Evolutionary conservation across 2,329 filamentous ascomycete species (phyloP).

Genomic region (Fusarium subtropicale): DNA sequence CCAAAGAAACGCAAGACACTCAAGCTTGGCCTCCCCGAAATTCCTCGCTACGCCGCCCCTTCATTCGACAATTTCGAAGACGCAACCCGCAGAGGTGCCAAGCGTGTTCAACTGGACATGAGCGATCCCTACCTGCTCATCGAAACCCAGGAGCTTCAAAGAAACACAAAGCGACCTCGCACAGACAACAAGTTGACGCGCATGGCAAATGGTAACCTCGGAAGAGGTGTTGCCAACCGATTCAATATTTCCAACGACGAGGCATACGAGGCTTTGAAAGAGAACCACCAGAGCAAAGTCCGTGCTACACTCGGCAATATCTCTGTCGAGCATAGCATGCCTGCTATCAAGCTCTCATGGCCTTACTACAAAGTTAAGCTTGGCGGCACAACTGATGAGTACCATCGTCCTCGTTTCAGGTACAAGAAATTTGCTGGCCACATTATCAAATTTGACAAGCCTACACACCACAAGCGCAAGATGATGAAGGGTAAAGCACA

Average conservation of each 20-base stretch:
- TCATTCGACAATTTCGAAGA: conserved; percentile 85
- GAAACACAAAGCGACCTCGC: conserved; percentile 69
- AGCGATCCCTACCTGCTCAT: conserved; percentile 89
- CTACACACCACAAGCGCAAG: conserved; percentile 82
- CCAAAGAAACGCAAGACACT: conserved; percentile 76
- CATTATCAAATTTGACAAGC: conserved; percentile 77
- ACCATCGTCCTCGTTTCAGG: conserved; percentile 83
- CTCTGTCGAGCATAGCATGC: conserved; percentile 93
- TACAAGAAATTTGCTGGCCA: conserved; percentile 76
- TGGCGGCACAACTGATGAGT: conserved; percentile 78
- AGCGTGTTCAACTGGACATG: conserved; percentile 84
- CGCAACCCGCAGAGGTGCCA: conserved; percentile 77
- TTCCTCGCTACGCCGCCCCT: conserved; percentile 71
- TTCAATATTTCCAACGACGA: conserved; percentile 98
- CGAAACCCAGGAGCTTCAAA: conserved; percentile 77
- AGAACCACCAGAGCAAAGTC: conserved; percentile 96
- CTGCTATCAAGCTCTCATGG: conserved; percentile 90
- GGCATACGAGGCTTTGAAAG: conserved; percentile 94
- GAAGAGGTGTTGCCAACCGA: conserved; percentile 78
- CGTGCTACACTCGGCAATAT: conserved; percentile 91
- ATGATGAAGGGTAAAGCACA: conserved; percentile 83
- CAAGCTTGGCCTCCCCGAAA: conserved; percentile 68
- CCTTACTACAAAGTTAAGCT: conserved; percentile 95
- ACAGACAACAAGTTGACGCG: conserved; percentile 70
- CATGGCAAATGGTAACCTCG: conserved; percentile 75